Base-by-base conservation (phyloP, 306 rosid species). In the Cicer chorassanicum region DNA sequence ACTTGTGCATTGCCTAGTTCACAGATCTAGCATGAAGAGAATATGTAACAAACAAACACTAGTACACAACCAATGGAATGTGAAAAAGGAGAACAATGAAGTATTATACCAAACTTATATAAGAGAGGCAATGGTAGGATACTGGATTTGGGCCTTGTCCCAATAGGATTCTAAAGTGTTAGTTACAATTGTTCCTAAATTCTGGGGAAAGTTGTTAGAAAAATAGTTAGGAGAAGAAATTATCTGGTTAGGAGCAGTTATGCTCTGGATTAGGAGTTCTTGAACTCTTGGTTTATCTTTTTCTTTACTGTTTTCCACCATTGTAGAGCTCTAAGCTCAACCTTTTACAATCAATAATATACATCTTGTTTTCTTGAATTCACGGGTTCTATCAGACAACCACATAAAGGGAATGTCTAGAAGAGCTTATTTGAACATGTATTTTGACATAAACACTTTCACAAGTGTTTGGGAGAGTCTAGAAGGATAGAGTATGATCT, bases 21-120 rank as follows among this genome's bases (percentile, higher is more conserved):
- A 77, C 65, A 77, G 38, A 57, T 0, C 78, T 41, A 67, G 73
- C 66, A 72, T 62, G 44, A 13, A 70, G 16, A 65, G 48, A 72
- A 64, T 14, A 55, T 68, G 78, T 24, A 65, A 70, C 64, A 61
- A 42, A 56, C 12, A 62, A 9, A 42, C 61, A 78, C 67, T 68
- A 29, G 36, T 3, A 29, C 36, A 29, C 5, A 4, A 49, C 50
- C 75, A 50, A 41, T 40, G 71, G 57, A 70, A 59, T n/a, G 44
- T 29, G 36, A 69, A 65, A 44, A 48, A 57, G 43, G 14, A 65
- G 38, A 64, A 42, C 6, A 34, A n/a, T 16, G 59, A 57, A 59
- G 48, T 12, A 57, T 63, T 40, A 49, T 65, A 13, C 34, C 39
- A 8, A 74, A 63, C 18, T 19, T 60, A 44, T 7, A 73, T 42